Conservation (phyloP, 2,329 filamentous ascomycete species). For the Berkeleyomyces basicola region DNA sequence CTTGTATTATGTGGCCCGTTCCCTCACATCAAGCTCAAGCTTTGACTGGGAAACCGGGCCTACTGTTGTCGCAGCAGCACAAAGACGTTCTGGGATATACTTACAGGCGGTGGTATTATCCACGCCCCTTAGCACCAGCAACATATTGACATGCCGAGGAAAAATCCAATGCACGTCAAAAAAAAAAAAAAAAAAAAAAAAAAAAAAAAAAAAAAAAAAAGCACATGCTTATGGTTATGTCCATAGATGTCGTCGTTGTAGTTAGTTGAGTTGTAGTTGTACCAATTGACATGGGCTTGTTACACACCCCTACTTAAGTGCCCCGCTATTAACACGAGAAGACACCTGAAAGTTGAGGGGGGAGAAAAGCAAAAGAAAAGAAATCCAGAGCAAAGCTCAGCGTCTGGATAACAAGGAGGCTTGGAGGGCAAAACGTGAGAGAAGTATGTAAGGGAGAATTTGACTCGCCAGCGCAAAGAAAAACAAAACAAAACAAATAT, state of each 20-base stretch:
- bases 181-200: not conserved
- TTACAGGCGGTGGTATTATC: too few relatives aligned
- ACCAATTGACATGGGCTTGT: not conserved
- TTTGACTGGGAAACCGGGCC: not conserved
- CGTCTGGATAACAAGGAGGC: not conserved
- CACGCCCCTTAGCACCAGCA: too few relatives aligned
- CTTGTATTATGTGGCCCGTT: not conserved
- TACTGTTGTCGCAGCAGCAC: not conserved
- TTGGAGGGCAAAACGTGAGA: not conserved
- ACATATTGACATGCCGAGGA: not conserved
- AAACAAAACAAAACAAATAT: not conserved
- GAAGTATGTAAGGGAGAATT: not conserved
- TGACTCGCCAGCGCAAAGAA: not conserved
- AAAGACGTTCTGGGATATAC: too few relatives aligned
- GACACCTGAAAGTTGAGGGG: not conserved
- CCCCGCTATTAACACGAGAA: not conserved
- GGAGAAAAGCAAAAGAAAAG: not conserved
- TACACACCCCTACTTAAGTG: not conserved
- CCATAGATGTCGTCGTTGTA: not conserved
- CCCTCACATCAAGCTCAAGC: constrained; percentile 1
- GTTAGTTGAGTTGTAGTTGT: not conserved
- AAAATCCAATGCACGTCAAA: not conserved
- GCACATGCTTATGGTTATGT: not conserved
- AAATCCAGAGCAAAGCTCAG: not conserved
- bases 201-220: not conserved